Conservation (phyloP, 176 grass and related monocot genomes). For the Triticum timopheevii region DNA sequence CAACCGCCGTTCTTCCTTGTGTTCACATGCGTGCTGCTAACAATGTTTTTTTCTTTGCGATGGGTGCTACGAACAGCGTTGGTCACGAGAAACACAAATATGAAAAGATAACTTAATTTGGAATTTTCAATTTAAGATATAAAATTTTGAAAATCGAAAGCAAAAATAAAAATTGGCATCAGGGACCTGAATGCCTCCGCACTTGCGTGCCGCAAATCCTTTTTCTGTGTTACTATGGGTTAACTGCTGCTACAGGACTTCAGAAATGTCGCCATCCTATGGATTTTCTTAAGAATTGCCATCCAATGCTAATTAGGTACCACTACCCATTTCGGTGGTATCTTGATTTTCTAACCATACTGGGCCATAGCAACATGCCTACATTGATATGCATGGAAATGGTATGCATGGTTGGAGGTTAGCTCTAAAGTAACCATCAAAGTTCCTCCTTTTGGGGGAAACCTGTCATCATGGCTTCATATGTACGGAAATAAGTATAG, state of each 20-base stretch:
- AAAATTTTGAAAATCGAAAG: too few species aligned
- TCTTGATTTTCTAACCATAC: not conserved
- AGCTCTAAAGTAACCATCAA: not conserved
- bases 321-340: not conserved
- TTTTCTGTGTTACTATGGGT: too few species aligned
- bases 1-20: not conserved
- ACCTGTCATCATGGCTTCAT: not conserved
- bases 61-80: not conserved
- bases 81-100: too few species aligned
- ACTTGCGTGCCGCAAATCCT: too few species aligned
- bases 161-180: too few species aligned
- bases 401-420: not conserved
- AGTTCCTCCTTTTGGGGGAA: not conserved
- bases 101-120: too few species aligned
- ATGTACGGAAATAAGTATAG: not conserved
- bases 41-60: not conserved
- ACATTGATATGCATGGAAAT: not conserved
- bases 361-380: not conserved
- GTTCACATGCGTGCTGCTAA: not conserved
- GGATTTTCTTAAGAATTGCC: too few species aligned
- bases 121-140: too few species aligned
- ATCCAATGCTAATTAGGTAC: not conserved
- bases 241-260: too few species aligned
- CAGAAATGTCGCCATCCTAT: too few species aligned
- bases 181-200: too few species aligned